Evolutionary conservation across 2,329 filamentous ascomycete genomes (phyloP).

Genomic region (Chaetomiaceae sp.): DNA sequence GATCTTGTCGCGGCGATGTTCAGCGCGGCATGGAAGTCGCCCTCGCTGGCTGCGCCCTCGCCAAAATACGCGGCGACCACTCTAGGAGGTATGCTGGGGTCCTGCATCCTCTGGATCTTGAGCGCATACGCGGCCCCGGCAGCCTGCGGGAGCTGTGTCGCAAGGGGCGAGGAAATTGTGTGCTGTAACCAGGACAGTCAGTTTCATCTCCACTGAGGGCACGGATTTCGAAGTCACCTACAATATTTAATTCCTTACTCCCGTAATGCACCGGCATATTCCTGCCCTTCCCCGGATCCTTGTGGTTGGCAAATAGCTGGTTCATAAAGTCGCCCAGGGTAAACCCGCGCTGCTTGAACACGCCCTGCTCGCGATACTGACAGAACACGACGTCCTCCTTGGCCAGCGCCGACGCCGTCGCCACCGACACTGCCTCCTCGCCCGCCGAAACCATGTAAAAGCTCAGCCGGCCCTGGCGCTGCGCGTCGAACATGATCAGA

Average conservation of each 20-base stretch:
- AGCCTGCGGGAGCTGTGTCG: conserved; percentile 76
- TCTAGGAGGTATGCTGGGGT: conserved; percentile 55
- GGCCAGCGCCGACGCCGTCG: conserved; percentile 77
- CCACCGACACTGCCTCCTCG: conserved; percentile 91
- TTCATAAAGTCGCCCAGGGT: conserved; percentile 88
- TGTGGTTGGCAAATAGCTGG: conserved; percentile 83
- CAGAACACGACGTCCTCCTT: conserved; percentile 86
- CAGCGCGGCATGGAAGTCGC: conserved; percentile 76
- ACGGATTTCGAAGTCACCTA: conserved; percentile 41
- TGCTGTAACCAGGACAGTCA: conserved; percentile 43
- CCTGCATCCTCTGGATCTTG: conserved; percentile 65
- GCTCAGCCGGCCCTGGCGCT: conserved; percentile 85
- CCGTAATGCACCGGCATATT: conserved; percentile 99
- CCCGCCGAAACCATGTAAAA: conserved; percentile 98
- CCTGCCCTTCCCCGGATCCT: conserved; percentile 74
- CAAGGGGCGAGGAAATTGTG: conserved; percentile 72
- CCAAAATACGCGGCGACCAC: conserved; percentile 76
- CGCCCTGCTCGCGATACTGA: conserved; percentile 90
- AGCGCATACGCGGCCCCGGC: conserved; percentile 74
- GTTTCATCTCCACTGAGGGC: neutral
- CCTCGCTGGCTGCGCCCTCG: conserved; percentile 75
- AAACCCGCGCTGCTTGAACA: conserved; percentile 86
- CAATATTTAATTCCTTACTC: conserved; percentile 75
- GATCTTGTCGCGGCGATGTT: conserved; percentile 76
- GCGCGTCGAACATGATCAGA: conserved; percentile 95